Evolutionary conservation across 352 stramenopile genomes (phyloP), one percentile per base, ranked within the genome.

Genomic region (Phytophthora ramorum): DNA sequence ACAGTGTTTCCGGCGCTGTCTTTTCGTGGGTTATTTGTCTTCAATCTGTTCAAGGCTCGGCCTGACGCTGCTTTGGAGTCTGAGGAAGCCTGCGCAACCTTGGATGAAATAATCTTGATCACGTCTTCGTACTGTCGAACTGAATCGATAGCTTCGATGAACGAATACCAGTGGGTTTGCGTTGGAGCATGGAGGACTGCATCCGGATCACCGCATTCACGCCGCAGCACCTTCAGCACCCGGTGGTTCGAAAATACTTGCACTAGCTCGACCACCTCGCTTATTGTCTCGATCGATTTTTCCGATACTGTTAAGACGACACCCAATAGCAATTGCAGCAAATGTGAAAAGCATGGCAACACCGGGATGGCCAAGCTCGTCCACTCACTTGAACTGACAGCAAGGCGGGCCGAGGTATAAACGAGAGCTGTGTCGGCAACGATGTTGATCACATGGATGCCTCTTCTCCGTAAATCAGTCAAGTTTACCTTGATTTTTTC

Each of bases 51-150:
- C 17, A 50, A 48, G 17, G 12, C n/a, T 16, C 38, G 44, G 0
- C 28, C 41, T 55, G 47, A 35, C 0, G 38, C 53, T 38, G 61
- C 38, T 54, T 14, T 44, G 5, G 47, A 54, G 5, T 68, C 45
- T 2, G 63, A 72, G 0, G 75, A 69, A 47, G 73, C 77, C 24
- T 71, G 60, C 22, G 80, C 50, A 37, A 86, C 77, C 60, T 89
- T 89, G 0, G 75, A 79, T 4, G 83, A 76, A 34, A 93, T 89
- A 41, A 91, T 90, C 65, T 93, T 93, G 66, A 93, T 90, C 83
- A 91, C 88, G 38, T 93, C 85, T 69, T 92, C 83, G 58, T 88
- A 92, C 50, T 93, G 85, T 7, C 83, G 81, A 56, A 92, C 78
- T 4, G 81, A 93, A 66, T 93, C 83, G 13, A 93, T 79, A 58